Evolutionary conservation across 2,329 filamentous ascomycete genomes (phyloP).

Genomic region (Didymella keratinophila): DNA sequence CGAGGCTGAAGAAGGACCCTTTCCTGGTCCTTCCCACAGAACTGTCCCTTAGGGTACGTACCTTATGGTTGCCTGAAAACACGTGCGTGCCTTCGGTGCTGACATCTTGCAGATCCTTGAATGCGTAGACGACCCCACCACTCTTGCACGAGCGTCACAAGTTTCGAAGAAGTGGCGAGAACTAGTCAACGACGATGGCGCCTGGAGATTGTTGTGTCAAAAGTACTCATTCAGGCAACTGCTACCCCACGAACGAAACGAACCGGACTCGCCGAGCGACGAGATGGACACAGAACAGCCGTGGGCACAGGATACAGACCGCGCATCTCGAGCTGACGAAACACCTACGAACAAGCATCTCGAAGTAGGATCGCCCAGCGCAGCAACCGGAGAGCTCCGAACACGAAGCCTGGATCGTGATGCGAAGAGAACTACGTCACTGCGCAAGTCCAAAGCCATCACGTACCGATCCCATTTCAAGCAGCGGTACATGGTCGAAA

Average conservation of each 20-base stretch:
- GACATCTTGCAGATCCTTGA: slow-evolving; percentile 76
- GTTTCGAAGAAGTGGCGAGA: slow-evolving; percentile 96
- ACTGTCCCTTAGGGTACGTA: slow-evolving; percentile 81
- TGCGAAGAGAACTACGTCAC: slow-evolving; percentile 46
- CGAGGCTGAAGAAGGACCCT: slow-evolving; percentile 92
- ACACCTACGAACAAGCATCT: slow-evolving; percentile 36
- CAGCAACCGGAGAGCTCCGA: slow-evolving; percentile 57
- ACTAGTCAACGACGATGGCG: slow-evolving; percentile 93
- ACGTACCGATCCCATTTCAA: slow-evolving; percentile 98
- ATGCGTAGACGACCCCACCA: slow-evolving; percentile 96
- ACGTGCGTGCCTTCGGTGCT: slow-evolving; percentile 15
- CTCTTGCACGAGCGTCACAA: slow-evolving; percentile 89
- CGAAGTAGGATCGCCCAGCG: slow-evolving; percentile 51
- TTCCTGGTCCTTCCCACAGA: slow-evolving; percentile 93
- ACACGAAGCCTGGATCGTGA: slow-evolving; percentile 65
- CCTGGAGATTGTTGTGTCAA: slow-evolving; percentile 96
- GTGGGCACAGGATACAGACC: slow-evolving; percentile 39
- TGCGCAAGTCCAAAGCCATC: slow-evolving; percentile 68
- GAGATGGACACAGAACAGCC: slow-evolving; percentile 38
- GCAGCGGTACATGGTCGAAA: slow-evolving; percentile 95
- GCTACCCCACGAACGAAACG: slow-evolving; percentile 55
- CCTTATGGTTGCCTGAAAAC: slow-evolving; percentile 8
- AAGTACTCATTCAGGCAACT: slow-evolving; percentile 84
- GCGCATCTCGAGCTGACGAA: slow-evolving; percentile 40
- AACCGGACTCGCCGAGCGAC: slow-evolving; percentile 37